Evolutionary conservation across 1,284 basidiomycete species (phyloP).

Genomic region (Pascua sp.): DNA sequence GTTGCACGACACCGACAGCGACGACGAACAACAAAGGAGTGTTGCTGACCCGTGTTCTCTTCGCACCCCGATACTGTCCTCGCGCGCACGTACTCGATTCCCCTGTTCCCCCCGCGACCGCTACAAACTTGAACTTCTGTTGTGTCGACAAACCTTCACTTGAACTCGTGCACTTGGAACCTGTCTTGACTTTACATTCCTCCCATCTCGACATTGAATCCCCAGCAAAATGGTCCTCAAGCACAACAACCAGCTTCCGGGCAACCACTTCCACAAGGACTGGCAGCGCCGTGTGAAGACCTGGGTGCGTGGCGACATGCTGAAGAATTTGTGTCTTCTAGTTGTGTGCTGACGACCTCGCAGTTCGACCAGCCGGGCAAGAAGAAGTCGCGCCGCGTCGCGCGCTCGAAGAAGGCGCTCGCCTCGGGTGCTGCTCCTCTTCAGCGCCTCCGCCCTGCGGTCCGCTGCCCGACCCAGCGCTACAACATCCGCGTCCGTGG

Average conservation of each 20-base stretch:
- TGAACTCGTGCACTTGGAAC: background rate
- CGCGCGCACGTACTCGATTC: background rate
- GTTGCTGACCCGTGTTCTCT: background rate
- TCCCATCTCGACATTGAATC: background rate
- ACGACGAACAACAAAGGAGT: too few relatives aligned
- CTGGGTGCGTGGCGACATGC: conserved; percentile 30
- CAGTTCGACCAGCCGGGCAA: conserved; percentile 99
- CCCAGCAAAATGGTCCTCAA: conserved; percentile 20
- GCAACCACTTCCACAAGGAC: conserved; percentile 98
- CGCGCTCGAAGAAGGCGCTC: conserved; percentile 88
- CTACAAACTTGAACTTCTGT: background rate
- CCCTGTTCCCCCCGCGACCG: background rate
- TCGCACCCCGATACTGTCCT: background rate
- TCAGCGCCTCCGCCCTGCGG: conserved; percentile 89
- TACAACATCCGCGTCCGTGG: conserved; percentile 96
- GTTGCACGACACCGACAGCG: too few relatives aligned
- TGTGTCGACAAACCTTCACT: background rate
- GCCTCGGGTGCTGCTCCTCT: conserved; percentile 89
- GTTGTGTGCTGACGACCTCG: conserved; percentile 51
- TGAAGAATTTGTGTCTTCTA: background rate
- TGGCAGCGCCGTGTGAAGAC: conserved; percentile 59
- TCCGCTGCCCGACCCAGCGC: conserved; percentile 92
- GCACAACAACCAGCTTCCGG: conserved; percentile 65
- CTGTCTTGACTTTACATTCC: background rate
- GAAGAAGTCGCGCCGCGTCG: conserved; percentile 92